Percentiles rank a stretch among this genome's conserved stretches.
Conservation (phyloP, 768 basidiomycete species). For the Pisolithus orientalis region DNA sequence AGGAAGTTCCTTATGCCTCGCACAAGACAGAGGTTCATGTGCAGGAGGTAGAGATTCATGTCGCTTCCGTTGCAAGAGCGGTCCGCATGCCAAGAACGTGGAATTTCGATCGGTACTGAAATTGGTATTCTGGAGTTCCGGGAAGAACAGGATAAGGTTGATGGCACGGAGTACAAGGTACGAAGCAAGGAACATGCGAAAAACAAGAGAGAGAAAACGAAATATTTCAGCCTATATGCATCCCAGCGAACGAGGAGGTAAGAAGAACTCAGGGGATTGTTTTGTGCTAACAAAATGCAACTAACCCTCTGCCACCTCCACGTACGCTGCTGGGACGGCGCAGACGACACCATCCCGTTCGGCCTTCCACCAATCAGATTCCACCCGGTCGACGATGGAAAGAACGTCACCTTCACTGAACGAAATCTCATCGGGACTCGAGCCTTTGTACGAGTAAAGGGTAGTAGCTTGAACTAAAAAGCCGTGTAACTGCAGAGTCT, state of each 20-base stretch:
- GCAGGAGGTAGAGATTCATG: too few relatives aligned
- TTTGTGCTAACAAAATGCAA: too few relatives aligned
- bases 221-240: conserved; percentile 16
- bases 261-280: too few relatives aligned
- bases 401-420: conserved; percentile 78
- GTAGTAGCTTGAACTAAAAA: conserved; percentile 16
- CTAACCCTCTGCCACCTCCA: too few relatives aligned
- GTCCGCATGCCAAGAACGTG: conserved; percentile 1
- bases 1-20: too few relatives aligned
- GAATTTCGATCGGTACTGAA: conserved; percentile 1
- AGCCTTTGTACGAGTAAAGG: background rate
- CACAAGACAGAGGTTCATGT: too few relatives aligned
- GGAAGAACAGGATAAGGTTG: too few relatives aligned
- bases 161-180: background rate
- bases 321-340: too few relatives aligned
- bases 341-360: conserved; percentile 60
- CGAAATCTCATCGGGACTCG: conserved; percentile 74
- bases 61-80: background rate
- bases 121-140: too few relatives aligned
- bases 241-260: too few relatives aligned
- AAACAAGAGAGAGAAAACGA: conserved; percentile 48
- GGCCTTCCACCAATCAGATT: conserved; percentile 94
- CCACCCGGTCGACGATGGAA: conserved; percentile 73
- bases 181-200: conserved; percentile 5
- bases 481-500: background rate